Percentiles rank a stretch among this genome's conserved stretches.
Evolutionary conservation across 2,329 filamentous ascomycete genomes (phyloP).

Genomic region (Colletotrichum melonis): DNA sequence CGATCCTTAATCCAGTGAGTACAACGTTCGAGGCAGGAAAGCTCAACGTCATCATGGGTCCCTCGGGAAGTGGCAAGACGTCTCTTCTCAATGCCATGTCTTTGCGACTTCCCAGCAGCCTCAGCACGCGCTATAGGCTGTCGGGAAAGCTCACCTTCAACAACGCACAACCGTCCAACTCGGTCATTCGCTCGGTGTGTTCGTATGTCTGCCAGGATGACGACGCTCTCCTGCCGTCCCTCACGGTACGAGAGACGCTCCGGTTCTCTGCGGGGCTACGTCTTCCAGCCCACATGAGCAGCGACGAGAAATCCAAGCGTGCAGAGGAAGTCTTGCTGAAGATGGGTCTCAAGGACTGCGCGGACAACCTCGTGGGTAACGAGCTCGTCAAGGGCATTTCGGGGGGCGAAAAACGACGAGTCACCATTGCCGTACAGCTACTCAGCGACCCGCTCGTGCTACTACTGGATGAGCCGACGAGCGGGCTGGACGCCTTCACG

Average conservation of each 20-base stretch:
- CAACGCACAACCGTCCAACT: conserved; percentile 72
- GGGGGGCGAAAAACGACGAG: conserved; percentile 81
- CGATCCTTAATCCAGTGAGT: conserved; percentile 75
- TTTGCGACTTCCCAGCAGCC: conserved; percentile 69
- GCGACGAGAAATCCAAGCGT: conserved; percentile 72
- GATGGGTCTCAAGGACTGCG: conserved; percentile 83
- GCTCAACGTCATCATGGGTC: conserved; percentile 84
- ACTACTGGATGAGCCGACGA: conserved; percentile 81
- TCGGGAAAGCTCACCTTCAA: conserved; percentile 77
- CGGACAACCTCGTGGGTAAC: conserved; percentile 78
- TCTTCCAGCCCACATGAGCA: conserved; percentile 77
- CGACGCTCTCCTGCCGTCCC: conserved; percentile 77
- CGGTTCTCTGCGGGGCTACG: conserved; percentile 77
- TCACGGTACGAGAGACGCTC: conserved; percentile 82
- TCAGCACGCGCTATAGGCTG: conserved; percentile 70
- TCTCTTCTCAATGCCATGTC: conserved; percentile 81
- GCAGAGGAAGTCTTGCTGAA: conserved; percentile 80
- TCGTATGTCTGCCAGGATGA: conserved; percentile 86
- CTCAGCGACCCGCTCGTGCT: conserved; percentile 80
- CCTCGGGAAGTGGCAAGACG: conserved; percentile 82
- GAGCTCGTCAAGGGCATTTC: conserved; percentile 82
- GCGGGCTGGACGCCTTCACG: conserved; percentile 81
- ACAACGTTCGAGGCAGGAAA: conserved; percentile 75
- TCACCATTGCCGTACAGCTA: conserved; percentile 82
- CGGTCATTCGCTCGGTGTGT: conserved; percentile 77